phyloP scores from a whole-genome alignment of 148 eudicot genomes.

The Arbutus unedo region DNA sequence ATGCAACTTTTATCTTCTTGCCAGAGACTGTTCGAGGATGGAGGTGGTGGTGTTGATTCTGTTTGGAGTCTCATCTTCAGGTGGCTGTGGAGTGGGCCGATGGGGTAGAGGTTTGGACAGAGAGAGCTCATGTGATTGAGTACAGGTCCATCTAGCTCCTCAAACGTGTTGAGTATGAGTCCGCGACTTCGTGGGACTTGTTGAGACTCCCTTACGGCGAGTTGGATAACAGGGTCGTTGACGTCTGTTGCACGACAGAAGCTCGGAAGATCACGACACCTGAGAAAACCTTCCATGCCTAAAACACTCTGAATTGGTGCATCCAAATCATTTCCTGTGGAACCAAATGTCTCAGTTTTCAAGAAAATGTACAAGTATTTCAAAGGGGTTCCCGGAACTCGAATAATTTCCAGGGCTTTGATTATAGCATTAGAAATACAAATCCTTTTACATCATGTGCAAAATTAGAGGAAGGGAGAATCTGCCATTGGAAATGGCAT shows the following conservation, averaged over 20 bases:
- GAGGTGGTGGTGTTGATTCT: background rate
- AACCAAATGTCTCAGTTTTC: background rate
- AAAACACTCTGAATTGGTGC: conserved; percentile 20
- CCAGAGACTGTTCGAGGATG: conserved; percentile 22
- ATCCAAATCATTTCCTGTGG: conserved; percentile 33
- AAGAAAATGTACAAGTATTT: background rate
- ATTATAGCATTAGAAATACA: background rate
- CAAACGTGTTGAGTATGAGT: conserved; percentile 35
- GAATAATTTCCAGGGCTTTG: background rate
- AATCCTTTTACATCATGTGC: background rate
- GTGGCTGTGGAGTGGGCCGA: conserved; percentile 25
- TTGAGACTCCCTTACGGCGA: conserved; percentile 21
- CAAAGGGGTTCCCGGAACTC: background rate
- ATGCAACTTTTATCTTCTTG: conserved; percentile 24
- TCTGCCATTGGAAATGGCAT: too few species aligned
- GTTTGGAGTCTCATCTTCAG: conserved; percentile 12
- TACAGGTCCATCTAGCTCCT: conserved; percentile 19
- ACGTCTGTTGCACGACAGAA: conserved; percentile 27
- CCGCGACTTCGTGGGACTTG: conserved; percentile 28
- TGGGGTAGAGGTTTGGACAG: conserved; percentile 18
- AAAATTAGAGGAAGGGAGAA: too few species aligned
- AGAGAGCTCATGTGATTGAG: conserved; percentile 13
- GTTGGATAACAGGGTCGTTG: conserved; percentile 12
- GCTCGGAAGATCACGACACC: conserved; percentile 45
- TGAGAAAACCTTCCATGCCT: conserved; percentile 30